A percentile compares a stretch with the other conserved stretches of the same genome.
Conservation (phyloP, 2,329 filamentous ascomycete species). For the Aaosphaeria pasadenensis region DNA sequence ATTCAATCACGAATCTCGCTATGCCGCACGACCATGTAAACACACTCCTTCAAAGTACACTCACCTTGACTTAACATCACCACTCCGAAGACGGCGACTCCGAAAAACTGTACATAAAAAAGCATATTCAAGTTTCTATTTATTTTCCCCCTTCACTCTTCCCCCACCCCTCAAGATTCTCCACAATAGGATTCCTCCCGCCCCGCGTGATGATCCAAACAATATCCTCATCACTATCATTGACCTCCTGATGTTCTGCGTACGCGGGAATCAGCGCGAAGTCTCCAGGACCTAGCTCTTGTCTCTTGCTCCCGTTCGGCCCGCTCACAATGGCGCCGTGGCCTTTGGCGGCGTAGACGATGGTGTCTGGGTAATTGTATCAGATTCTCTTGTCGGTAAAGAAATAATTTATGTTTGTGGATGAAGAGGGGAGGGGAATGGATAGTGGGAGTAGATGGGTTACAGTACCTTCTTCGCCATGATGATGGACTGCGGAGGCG, state of each 20-base stretch:
- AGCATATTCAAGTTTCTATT: too few relatives aligned
- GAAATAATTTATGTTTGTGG: not conserved
- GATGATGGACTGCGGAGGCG: slow-evolving; percentile 63
- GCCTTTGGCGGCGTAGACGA: slow-evolving; percentile 64
- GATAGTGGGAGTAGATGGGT: not conserved
- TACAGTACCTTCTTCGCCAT: slow-evolving; percentile 62
- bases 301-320: slow-evolving; percentile 51
- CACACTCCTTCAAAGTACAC: too few relatives aligned
- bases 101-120: too few relatives aligned
- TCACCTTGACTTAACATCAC: too few relatives aligned
- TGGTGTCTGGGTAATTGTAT: slow-evolving; percentile 64
- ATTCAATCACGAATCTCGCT: too few relatives aligned
- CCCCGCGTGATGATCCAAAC: slow-evolving; percentile 66
- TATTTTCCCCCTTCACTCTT: slow-evolving; percentile 3
- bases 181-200: slow-evolving; percentile 59
- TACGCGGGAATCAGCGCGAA: slow-evolving; percentile 69
- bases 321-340: slow-evolving; percentile 59
- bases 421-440: not conserved
- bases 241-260: slow-evolving; percentile 68
- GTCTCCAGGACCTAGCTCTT: slow-evolving; percentile 61
- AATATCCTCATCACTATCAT: slow-evolving; percentile 61
- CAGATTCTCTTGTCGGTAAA: not conserved
- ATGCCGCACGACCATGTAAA: too few relatives aligned
- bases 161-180: slow-evolving; percentile 63
- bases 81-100: too few relatives aligned